Conservation (phyloP, 192 early-diverging fungal genomes). For the Dissophora globulifera region DNA sequence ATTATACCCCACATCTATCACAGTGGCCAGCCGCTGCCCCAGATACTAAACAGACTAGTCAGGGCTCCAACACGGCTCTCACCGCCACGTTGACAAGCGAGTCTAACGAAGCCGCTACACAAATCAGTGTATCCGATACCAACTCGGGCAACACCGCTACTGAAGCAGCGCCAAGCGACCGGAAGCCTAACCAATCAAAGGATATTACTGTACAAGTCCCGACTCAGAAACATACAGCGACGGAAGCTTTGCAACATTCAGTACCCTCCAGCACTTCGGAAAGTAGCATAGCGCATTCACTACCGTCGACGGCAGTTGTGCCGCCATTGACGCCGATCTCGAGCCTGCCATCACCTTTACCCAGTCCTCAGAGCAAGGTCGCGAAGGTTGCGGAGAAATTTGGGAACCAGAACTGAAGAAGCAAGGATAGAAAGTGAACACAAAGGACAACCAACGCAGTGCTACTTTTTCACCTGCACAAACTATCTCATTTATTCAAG, state of each 20-base stretch:
- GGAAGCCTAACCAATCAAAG: background rate
- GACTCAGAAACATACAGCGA: background rate
- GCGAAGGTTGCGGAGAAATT: slow-evolving; percentile 4
- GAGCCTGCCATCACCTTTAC: background rate
- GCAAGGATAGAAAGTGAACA: slow-evolving; percentile 3
- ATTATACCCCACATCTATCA: too few relatives aligned
- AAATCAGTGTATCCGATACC: too few relatives aligned
- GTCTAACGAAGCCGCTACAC: slow-evolving; percentile 8
- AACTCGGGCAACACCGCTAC: background rate
- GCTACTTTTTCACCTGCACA: too few relatives aligned
- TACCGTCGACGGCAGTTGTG: slow-evolving; percentile 3
- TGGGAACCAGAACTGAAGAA: slow-evolving; percentile 10
- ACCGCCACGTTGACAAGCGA: slow-evolving; percentile 2
- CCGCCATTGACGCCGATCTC: slow-evolving; percentile 1
- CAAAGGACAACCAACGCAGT: too few relatives aligned
- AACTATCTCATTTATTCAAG: background rate
- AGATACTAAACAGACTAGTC: background rate
- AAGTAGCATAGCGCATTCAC: background rate
- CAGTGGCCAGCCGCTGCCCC: slow-evolving; percentile 23
- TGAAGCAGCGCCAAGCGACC: background rate
- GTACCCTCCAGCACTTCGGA: background rate
- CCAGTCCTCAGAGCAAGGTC: too few relatives aligned
- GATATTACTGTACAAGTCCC: slow-evolving; percentile 1
- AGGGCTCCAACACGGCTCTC: background rate
- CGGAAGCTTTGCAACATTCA: background rate